Percentiles rank a stretch among this genome's conserved stretches.
Evolutionary conservation across 805 yeast genomes (phyloP).

Genomic region (Tetrapisispora fleetii): DNA sequence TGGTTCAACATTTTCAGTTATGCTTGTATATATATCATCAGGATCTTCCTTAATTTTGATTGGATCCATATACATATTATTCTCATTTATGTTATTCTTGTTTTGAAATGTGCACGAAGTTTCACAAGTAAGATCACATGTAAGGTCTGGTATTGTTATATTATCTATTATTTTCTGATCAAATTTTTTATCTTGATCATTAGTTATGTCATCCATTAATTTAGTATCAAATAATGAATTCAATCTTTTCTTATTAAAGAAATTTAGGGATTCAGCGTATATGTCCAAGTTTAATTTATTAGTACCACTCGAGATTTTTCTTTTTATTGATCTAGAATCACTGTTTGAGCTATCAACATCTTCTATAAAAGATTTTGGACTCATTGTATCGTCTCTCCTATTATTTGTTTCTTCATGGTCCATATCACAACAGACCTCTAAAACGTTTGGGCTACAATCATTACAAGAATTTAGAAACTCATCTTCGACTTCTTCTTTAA

Average conservation of each 20-base stretch:
- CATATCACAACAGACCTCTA: constrained; percentile 35
- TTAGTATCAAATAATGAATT: neutral
- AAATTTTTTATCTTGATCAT: neutral
- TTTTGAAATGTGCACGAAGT: constrained; percentile 5
- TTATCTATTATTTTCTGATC: neutral
- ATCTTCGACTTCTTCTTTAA: neutral
- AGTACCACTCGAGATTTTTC: neutral
- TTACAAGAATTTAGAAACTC: constrained; percentile 4
- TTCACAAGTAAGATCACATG: constrained; percentile 24
- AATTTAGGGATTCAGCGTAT: neutral
- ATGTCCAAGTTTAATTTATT: neutral
- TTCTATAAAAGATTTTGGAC: neutral
- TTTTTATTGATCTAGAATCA: neutral
- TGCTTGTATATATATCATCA: neutral
- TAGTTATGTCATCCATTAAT: neutral
- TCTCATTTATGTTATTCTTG: neutral
- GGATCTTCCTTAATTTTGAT: neutral
- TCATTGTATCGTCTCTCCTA: neutral
- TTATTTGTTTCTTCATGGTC: constrained; percentile 16
- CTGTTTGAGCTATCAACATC: neutral
- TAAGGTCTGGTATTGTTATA: constrained; percentile 8
- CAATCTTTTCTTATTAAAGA: neutral
- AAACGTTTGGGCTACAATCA: constrained; percentile 31
- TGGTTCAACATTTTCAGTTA: neutral
- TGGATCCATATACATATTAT: neutral